Percentiles rank a stretch among this genome's conserved stretches.
Evolutionary conservation across 2,329 filamentous ascomycete species (phyloP).

Genomic region (Anthostomella pinea): DNA sequence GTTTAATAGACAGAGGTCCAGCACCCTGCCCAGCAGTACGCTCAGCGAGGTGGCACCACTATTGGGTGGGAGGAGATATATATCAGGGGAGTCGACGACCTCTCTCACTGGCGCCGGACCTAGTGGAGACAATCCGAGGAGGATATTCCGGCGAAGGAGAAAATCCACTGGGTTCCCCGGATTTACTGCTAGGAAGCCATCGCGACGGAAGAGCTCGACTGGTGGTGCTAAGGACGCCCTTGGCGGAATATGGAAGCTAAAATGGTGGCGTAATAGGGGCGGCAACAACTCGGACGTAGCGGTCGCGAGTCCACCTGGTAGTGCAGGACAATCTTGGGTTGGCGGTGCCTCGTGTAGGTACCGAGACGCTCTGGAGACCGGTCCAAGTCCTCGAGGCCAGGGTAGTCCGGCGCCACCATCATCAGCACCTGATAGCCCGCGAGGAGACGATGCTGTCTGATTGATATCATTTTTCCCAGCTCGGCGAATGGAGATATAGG

Average conservation of each 20-base stretch:
- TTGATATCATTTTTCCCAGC: conserved; percentile 2
- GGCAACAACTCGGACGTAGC: conserved; percentile 18
- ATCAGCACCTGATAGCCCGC: conserved; percentile 11
- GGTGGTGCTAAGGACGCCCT: conserved; percentile 47
- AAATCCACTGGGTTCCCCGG: conserved; percentile 62
- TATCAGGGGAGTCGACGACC: conserved; percentile 27
- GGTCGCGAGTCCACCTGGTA: conserved; percentile 20
- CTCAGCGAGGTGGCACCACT: conserved; percentile 40
- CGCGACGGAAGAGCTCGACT: conserved; percentile 37
- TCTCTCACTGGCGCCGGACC: conserved; percentile 24
- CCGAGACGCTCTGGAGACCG: conserved; percentile 9
- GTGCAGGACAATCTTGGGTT: conserved; percentile 18
- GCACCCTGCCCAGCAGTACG: conserved; percentile 41
- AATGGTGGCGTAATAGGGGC: conserved; percentile 47
- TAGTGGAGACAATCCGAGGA: conserved; percentile 24
- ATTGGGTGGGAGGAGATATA: conserved; percentile 24
- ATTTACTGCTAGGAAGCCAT: conserved; percentile 50
- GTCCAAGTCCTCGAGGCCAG: conserved; percentile 6
- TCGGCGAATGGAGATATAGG: conserved; percentile 3
- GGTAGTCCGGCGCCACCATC: conserved; percentile 4
- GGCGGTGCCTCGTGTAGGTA: conserved; percentile 6
- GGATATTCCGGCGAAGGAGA: conserved; percentile 43
- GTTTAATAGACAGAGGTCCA: conserved; percentile 43
- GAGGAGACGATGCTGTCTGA: conserved; percentile 28
- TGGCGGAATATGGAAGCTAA: conserved; percentile 51